phyloP scores from a whole-genome alignment of 495 filamentous ascomycete genomes.

The Bombardia bombarda region DNA sequence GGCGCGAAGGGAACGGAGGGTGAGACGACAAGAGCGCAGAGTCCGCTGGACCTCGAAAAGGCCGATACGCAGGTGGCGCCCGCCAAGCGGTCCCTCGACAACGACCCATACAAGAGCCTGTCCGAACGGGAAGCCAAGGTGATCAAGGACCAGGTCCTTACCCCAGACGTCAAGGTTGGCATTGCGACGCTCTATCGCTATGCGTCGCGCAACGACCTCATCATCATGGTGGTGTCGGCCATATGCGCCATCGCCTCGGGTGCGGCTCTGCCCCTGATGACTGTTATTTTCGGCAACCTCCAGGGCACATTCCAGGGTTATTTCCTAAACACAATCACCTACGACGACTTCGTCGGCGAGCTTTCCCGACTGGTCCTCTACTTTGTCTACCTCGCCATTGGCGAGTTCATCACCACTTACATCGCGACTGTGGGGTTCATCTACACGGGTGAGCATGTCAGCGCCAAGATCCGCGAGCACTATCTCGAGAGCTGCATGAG shows the following conservation, averaged over 20 bases:
- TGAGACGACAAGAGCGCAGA: background rate
- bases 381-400: conserved; percentile 85
- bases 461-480: conserved; percentile 73
- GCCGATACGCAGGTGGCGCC: conserved; percentile 42
- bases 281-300: conserved; percentile 73
- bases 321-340: conserved; percentile 36
- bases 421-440: conserved; percentile 82
- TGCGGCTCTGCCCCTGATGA: conserved; percentile 81
- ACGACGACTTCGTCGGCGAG: conserved; percentile 49
- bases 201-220: conserved; percentile 62
- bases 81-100: conserved; percentile 29
- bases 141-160: conserved; percentile 62
- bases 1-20: background rate
- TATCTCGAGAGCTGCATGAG: conserved; percentile 77
- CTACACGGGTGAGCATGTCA: conserved; percentile 85
- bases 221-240: conserved; percentile 60
- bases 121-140: conserved; percentile 54
- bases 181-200: conserved; percentile 70
- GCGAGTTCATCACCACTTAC: conserved; percentile 75
- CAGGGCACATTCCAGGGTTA: conserved; percentile 64
- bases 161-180: conserved; percentile 55
- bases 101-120: conserved; percentile 47
- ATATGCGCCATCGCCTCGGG: conserved; percentile 70
- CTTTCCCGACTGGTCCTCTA: conserved; percentile 67
- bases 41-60: conserved; percentile 26